These are phyloP conservation scores for Microdochium paspali DNA, from an alignment of 2,329 filamentous ascomycete genomes.

Conservation along the genomic window DNA sequence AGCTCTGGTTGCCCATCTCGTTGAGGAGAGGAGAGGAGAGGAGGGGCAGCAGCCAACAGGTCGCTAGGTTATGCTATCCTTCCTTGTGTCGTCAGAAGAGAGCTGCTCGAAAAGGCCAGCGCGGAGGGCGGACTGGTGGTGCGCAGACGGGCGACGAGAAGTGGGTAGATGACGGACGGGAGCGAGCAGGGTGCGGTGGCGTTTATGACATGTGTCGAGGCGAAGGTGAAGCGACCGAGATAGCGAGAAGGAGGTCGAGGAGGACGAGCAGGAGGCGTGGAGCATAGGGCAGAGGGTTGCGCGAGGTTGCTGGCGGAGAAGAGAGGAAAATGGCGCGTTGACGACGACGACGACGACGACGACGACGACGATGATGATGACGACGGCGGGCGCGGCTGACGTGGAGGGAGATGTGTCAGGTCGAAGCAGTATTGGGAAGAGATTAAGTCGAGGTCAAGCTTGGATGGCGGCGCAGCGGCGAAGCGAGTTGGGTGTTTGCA, in stretches of 20 bases:
- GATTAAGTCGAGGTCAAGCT: no score
- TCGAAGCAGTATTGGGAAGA: no score
- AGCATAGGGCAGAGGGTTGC: neutral
- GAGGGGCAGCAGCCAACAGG: slow-evolving; percentile 4
- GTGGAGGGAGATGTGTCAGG: no score
- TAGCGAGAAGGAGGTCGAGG: neutral
- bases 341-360: neutral
- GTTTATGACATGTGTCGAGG: no score
- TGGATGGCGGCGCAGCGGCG: no score
- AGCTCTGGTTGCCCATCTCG: slow-evolving; percentile 69
- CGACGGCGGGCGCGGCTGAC: no score
- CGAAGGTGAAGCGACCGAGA: neutral
- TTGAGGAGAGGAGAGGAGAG: slow-evolving; percentile 13
- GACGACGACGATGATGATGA: neutral
- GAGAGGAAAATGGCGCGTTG: neutral
- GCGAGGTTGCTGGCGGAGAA: no score
- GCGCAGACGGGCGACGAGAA: neutral
- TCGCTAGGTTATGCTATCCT: neutral
- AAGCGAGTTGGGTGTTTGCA: no score
- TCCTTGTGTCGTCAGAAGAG: slow-evolving; percentile 9
- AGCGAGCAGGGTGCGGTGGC: neutral
- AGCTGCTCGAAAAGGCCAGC: slow-evolving; percentile 17
- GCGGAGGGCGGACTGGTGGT: slow-evolving; percentile 2
- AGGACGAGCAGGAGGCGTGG: neutral
- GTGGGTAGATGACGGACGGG: neutral